Conservation (phyloP, 2,329 filamentous ascomycete species). For the Kalmusia sp. region DNA sequence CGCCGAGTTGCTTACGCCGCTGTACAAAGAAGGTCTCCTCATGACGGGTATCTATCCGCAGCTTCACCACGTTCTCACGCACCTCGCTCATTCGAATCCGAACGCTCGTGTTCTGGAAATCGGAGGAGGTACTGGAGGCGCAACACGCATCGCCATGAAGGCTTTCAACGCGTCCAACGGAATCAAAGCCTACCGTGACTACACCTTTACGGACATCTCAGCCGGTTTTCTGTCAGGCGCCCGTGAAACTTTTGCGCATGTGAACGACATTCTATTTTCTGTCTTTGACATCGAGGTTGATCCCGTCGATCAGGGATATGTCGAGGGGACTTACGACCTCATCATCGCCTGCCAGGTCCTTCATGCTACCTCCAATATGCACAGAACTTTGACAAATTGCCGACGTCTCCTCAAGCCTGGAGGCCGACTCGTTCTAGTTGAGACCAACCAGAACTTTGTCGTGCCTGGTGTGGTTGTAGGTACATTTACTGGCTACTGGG, state of each 20-base stretch:
- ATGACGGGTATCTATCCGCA: not conserved
- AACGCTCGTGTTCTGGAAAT: not conserved
- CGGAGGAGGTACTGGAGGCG: not conserved
- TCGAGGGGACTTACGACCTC: not conserved
- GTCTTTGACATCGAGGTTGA: constrained; percentile 11
- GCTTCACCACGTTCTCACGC: not conserved
- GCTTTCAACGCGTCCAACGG: not conserved
- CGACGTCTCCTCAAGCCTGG: constrained; percentile 45
- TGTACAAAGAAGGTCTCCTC: not conserved
- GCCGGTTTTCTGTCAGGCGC: constrained; percentile 5
- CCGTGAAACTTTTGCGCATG: not conserved
- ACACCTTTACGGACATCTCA: constrained; percentile 19
- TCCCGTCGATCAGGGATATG: constrained; percentile 5
- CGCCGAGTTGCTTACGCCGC: too few relatives aligned
- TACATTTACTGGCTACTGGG: constrained; percentile 22
- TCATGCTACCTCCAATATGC: constrained; percentile 19
- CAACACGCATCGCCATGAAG: not conserved
- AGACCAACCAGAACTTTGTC: constrained; percentile 29
- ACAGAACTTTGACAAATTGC: constrained; percentile 26
- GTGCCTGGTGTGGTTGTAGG: constrained; percentile 11
- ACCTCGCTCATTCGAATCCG: not conserved
- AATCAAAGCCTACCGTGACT: constrained; percentile 5
- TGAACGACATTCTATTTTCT: not conserved
- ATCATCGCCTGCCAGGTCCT: constrained; percentile 12
- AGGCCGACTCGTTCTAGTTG: constrained; percentile 55